phyloP scores from a whole-genome alignment of 768 basidiomycete species.

The Boletus eberwhitei region DNA sequence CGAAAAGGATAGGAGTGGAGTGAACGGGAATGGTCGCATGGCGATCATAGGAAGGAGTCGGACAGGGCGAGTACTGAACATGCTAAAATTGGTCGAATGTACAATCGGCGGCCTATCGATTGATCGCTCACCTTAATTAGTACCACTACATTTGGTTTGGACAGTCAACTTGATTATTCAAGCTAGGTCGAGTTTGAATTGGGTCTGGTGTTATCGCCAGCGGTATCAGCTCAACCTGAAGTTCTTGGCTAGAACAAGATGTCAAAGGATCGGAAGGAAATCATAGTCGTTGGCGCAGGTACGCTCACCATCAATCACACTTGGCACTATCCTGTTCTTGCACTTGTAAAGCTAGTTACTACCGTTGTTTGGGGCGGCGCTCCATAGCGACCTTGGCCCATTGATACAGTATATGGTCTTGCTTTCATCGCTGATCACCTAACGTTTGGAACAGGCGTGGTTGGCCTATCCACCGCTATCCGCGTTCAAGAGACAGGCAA shows the following conservation, averaged over 20 bases:
- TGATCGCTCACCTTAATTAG: too few relatives aligned
- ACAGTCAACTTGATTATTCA: too few relatives aligned
- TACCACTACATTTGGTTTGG: too few relatives aligned
- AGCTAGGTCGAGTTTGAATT: neutral
- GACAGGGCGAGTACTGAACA: neutral
- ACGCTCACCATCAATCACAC: neutral
- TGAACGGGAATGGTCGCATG: neutral
- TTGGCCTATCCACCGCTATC: slow-evolving; percentile 75
- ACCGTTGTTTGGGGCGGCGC: neutral
- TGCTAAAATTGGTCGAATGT: neutral
- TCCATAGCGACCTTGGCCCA: neutral
- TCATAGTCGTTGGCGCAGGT: slow-evolving; percentile 44
- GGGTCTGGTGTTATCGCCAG: neutral
- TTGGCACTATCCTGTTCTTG: neutral
- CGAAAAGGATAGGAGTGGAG: neutral
- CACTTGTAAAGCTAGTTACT: neutral
- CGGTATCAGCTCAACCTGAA: slow-evolving; percentile 7
- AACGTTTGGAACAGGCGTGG: slow-evolving; percentile 50
- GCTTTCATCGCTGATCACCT: neutral
- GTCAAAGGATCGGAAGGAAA: slow-evolving; percentile 20
- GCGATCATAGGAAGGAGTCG: neutral
- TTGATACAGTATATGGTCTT: neutral
- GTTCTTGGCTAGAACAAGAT: slow-evolving; percentile 12
- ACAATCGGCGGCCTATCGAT: neutral
- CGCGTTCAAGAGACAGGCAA: slow-evolving; percentile 60